Base-by-base conservation (phyloP, 2,329 filamentous ascomycete species). In the Nigrospora oryzae region DNA sequence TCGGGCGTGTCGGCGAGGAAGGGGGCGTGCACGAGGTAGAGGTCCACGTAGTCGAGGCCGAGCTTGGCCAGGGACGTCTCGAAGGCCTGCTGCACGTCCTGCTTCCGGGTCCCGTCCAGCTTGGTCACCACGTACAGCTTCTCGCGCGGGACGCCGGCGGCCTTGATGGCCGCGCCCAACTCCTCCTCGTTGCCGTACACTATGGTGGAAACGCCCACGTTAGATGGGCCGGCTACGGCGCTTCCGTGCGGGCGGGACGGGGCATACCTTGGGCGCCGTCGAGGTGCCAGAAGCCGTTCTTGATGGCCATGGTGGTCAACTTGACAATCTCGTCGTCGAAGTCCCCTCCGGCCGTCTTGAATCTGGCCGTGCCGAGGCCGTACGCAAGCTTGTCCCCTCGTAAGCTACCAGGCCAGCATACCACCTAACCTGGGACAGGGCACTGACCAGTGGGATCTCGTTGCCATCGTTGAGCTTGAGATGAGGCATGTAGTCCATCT, bases 381-480 rank as follows among this genome's bases (percentile, higher is more conserved):
- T 86, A 89, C 36, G 73, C 81, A 15, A 89, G 67, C 81, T 84
- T 47, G 15, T 36, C 7, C 4, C 23, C 23, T 28, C 5, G 23
- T 28, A 4, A 28, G 23, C 23, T 14, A 38, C 45, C 13, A 50
- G 32, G 36, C 8, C 11, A 46, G 43, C n/a, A 38, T 28, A 6
- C 6, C n/a, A 17, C 10, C 23, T 10, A 4, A 7, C 23, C 23
- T 2, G 23, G 7, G 23, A 28, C 10, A 23, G 13, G 14, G 17
- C 36, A 33, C 13, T 38, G 35, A 83, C 80, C 70, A 85, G 74
- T 11, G 86, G 86, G 43, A 90, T 86, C 46, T 79, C 74, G 49
- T 79, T 77, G 49, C 84, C 85, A 67, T 90, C 83, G 53, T 86
- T 87, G 46, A 90, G 71, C 66, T 83, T 86, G 44, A 89, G 62